Evolutionary conservation across 2,329 filamentous ascomycete species (phyloP).

Genomic region (Diplodia mutila): DNA sequence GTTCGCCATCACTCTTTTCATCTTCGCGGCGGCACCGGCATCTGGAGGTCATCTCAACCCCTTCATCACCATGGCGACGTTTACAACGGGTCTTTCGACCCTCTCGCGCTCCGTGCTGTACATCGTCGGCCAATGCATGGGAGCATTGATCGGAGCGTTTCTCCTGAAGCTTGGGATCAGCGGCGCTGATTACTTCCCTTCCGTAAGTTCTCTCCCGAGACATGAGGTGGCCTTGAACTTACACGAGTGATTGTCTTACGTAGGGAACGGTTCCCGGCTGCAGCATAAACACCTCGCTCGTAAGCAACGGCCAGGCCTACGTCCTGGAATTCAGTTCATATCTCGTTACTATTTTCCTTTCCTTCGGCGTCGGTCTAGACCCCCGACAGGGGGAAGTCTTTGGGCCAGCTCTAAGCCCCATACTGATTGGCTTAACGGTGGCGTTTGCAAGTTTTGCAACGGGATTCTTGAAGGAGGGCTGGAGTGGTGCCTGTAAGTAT

Average conservation of each 20-base stretch:
- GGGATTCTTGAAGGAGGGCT: neutral
- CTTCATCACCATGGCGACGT: constrained; percentile 57
- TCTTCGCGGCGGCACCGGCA: constrained; percentile 54
- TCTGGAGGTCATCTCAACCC: constrained; percentile 58
- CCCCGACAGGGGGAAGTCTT: constrained; percentile 56
- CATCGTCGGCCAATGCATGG: constrained; percentile 50
- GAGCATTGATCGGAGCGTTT: constrained; percentile 51
- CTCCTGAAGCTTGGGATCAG: constrained; percentile 43
- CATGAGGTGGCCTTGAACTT: neutral
- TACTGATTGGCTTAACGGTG: constrained; percentile 42
- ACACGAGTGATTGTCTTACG: neutral
- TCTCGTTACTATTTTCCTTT: constrained; percentile 53
- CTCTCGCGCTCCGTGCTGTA: constrained; percentile 55
- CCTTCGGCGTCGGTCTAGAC: constrained; percentile 59
- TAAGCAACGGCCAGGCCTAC: constrained; percentile 44
- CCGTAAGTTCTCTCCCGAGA: neutral
- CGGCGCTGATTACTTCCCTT: neutral
- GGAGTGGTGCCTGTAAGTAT: neutral
- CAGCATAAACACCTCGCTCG: constrained; percentile 39
- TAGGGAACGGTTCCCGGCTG: constrained; percentile 30
- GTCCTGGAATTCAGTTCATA: constrained; percentile 52
- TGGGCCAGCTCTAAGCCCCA: constrained; percentile 54
- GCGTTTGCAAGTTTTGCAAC: neutral
- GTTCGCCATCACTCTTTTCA: constrained; percentile 52
- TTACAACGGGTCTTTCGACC: constrained; percentile 55